phyloP scores from a whole-genome alignment of 148 eudicot species.

The Rhododendron griersonianum region DNA sequence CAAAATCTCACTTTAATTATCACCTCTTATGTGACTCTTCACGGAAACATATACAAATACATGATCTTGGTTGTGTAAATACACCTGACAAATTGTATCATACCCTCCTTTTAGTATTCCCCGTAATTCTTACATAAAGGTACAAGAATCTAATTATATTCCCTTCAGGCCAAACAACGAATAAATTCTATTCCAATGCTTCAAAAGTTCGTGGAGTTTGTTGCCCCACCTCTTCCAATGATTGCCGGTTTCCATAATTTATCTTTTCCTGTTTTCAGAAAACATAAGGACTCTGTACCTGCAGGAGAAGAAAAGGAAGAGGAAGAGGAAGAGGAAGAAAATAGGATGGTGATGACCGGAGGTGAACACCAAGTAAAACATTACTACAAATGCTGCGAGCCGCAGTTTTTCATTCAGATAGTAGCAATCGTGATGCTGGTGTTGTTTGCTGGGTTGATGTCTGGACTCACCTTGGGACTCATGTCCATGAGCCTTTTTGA shows the following conservation, averaged over 20 bases:
- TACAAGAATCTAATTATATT: neutral
- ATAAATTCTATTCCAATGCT: neutral
- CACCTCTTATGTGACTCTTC: too few relatives aligned
- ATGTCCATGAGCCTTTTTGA: conserved; percentile 59
- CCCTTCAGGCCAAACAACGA: neutral
- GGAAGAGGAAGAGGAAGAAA: neutral
- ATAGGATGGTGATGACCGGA: conserved; percentile 11
- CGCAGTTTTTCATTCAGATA: conserved; percentile 35
- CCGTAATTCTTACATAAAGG: too few relatives aligned
- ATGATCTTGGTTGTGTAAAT: too few relatives aligned
- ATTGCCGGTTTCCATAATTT: neutral
- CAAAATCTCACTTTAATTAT: too few relatives aligned
- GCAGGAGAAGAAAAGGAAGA: neutral
- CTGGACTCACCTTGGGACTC: conserved; percentile 73
- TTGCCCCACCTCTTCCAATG: neutral
- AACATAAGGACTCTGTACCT: too few relatives aligned
- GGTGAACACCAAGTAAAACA: neutral
- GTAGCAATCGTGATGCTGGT: conserved; percentile 26
- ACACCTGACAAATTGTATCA: too few relatives aligned
- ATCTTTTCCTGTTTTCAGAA: neutral
- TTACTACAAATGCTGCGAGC: conserved; percentile 33
- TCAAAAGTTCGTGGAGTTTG: neutral
- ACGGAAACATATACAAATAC: too few relatives aligned
- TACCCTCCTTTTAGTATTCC: too few relatives aligned
- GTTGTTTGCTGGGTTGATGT: conserved; percentile 57